phyloP scores from a whole-genome alignment of 345 rosid species.

The Rhizophora mangle region DNA sequence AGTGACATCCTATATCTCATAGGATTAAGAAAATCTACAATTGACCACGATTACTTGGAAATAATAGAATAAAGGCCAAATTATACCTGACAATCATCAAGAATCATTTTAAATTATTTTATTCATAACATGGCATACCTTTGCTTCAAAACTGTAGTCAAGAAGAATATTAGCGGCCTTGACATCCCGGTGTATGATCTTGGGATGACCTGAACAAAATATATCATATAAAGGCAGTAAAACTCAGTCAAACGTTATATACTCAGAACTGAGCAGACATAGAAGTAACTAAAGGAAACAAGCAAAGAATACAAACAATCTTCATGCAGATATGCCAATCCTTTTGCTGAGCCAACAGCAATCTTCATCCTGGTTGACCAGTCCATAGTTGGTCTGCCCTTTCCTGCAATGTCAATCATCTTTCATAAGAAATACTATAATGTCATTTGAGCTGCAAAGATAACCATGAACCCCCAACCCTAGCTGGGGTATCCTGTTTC shows the following conservation, averaged over 20 bases:
- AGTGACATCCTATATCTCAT: not conserved
- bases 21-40: not conserved
- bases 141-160: constrained; percentile 27
- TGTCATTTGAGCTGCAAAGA: constrained; percentile 9
- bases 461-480: not conserved
- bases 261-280: not conserved
- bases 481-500: constrained; percentile 5
- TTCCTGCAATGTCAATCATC: constrained; percentile 40
- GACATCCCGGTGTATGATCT: constrained; percentile 32
- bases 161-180: constrained; percentile 32
- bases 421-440: constrained; percentile 17
- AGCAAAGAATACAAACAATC: constrained; percentile 17
- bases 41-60: not conserved
- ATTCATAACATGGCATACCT: constrained; percentile 12
- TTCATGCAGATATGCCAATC: constrained; percentile 26
- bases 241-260: not conserved
- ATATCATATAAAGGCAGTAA: not conserved
- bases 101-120: not conserved
- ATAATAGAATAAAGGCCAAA: not conserved
- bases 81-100: not conserved
- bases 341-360: constrained; percentile 24
- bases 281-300: not conserved
- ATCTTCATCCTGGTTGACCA: constrained; percentile 23
- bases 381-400: constrained; percentile 37
- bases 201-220: constrained; percentile 23